phyloP scores from a whole-genome alignment of 2,329 filamentous ascomycete genomes.

The Polytolypa hystricis region DNA sequence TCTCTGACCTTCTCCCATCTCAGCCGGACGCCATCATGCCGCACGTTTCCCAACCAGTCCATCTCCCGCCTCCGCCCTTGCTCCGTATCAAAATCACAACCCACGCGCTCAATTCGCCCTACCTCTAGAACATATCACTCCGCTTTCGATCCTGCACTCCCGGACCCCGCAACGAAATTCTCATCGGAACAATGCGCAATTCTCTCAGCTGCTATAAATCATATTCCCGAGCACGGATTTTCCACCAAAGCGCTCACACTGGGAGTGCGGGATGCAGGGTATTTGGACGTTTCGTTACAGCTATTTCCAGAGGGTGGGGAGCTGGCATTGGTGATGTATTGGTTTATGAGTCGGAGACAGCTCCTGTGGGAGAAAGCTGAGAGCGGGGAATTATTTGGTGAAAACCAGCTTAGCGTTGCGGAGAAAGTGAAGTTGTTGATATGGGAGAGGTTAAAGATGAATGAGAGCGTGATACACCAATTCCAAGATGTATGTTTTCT shows the following conservation, averaged over 20 bases:
- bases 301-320: conserved; percentile 68
- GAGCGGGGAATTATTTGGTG: conserved; percentile 9
- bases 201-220: conserved; percentile 65
- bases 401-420: conserved; percentile 38
- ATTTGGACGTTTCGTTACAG: conserved; percentile 74
- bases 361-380: conserved; percentile 24
- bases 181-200: conserved; percentile 58
- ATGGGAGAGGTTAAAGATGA: conserved; percentile 66
- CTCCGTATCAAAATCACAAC: too few species aligned
- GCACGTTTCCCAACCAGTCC: too few species aligned
- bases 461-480: conserved; percentile 57
- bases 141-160: conserved; percentile 52
- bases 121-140: conserved; percentile 53
- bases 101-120: conserved; percentile 16
- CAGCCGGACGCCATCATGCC: too few species aligned
- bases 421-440: conserved; percentile 59
- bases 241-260: conserved; percentile 59
- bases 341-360: conserved; percentile 31
- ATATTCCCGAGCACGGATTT: conserved; percentile 77
- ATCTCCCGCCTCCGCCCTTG: too few species aligned
- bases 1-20: too few species aligned
- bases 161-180: conserved; percentile 47
- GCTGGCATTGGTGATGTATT: conserved; percentile 61
- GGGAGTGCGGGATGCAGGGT: conserved; percentile 74
- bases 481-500: conserved; percentile 68